phyloP scores from a whole-genome alignment of 768 basidiomycete species.

The Pluteus cervinus region DNA sequence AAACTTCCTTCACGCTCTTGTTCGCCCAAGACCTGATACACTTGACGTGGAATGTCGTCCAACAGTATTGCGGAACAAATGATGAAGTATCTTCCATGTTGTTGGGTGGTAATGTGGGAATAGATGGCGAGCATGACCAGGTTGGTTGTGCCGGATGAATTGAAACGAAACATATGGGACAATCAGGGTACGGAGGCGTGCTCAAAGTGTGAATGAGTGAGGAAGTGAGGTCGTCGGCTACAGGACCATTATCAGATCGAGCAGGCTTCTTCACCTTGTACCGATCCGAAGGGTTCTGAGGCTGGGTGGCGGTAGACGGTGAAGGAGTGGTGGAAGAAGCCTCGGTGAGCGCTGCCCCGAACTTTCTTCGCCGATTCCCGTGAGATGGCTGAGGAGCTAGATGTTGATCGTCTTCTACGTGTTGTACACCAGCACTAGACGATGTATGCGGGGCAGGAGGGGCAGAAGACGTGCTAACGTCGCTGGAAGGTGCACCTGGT shows the following conservation, averaged over 20 bases:
- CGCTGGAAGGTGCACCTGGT: too few relatives aligned
- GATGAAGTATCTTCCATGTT: constrained; percentile 16
- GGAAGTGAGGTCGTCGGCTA: constrained; percentile 66
- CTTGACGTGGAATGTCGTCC: constrained; percentile 86
- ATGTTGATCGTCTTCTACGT: too few relatives aligned
- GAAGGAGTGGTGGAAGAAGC: too few relatives aligned
- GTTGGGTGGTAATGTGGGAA: constrained; percentile 31
- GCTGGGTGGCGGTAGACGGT: too few relatives aligned
- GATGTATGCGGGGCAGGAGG: too few relatives aligned
- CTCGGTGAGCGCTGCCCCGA: too few relatives aligned
- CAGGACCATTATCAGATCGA: background rate
- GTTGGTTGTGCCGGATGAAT: constrained; percentile 76
- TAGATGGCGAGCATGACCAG: constrained; percentile 80
- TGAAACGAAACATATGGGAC: constrained; percentile 76
- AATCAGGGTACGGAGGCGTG: constrained; percentile 70
- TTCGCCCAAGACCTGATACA: constrained; percentile 87
- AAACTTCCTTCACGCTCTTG: constrained; percentile 69
- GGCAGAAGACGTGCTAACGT: too few relatives aligned
- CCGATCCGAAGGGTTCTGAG: too few relatives aligned
- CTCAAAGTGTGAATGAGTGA: constrained; percentile 60
- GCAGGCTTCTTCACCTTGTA: too few relatives aligned
- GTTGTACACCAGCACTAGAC: too few relatives aligned
- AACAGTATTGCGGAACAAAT: constrained; percentile 59
- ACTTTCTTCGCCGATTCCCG: too few relatives aligned
- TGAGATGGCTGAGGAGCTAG: too few relatives aligned